Evolutionary conservation across 2,329 filamentous ascomycete genomes (phyloP), one percentile per base, ranked within the genome.

Genomic region (Sphaerostilbella broomeana): DNA sequence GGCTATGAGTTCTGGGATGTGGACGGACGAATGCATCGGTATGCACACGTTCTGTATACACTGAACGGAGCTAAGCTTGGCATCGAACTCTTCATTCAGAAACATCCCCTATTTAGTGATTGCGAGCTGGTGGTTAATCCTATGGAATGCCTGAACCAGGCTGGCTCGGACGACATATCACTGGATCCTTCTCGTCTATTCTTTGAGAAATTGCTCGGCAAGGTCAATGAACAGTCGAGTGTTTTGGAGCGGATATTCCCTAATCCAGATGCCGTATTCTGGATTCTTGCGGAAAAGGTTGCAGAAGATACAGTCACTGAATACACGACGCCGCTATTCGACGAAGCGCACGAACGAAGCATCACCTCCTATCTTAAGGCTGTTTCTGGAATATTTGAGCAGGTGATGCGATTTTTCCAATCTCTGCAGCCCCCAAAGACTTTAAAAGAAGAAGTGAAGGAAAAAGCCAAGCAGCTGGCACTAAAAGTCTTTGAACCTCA

Each of bases 1-100:
- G 92, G 87, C 4, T 94, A 94, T 50, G 86, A 92, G 58, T 81
- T 79, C 29, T 85, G 84, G 65, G 90, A 98, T 58, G 79, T 94
- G 38, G 84, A 94, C 48, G 88, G 86, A 2, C 74, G 81, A 38
- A 95, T 97, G 90, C 79, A 75, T 50, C 78, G 84, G 54, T 97
- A 95, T 61, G 89, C 89, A 2, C 79, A 87, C 51, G 88, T 98
- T 12, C 66, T 98, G 41, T 79, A 85, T 42, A 75, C 76, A 2
- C 69, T 98, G 30, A 94, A 94, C 57, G 87, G 86, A 18, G 88
- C 87, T 12, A 72, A 73, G 27, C 81, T 83, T 11, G 86, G 79
- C 8, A 71, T 94, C 33, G 87, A 97, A 38, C 70, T 88, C 1
- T 97, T 95, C 57, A 79, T 95, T 39, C 83, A 90, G 40, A 90